Conservation (phyloP, 371 early-diverging fungal genomes). For the Umbelopsis sp. region DNA sequence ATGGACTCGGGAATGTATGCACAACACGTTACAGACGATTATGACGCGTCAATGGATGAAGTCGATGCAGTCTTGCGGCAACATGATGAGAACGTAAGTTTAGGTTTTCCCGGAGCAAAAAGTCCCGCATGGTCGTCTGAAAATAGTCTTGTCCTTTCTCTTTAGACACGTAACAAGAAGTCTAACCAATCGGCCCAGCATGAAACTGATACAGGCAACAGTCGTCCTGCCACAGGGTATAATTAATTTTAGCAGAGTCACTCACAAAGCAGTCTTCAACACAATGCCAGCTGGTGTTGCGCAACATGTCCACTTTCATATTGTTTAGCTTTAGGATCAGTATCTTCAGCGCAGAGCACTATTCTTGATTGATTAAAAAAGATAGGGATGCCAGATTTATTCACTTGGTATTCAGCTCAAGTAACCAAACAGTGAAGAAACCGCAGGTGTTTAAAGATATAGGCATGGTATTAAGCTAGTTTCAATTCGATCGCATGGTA, state of each 20-base stretch:
- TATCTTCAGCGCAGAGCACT: too few species aligned
- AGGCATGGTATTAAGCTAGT: too few species aligned
- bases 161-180: background rate
- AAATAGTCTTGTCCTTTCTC: background rate
- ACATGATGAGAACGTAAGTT: background rate
- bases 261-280: too few species aligned
- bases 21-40: background rate
- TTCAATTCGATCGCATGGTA: too few species aligned
- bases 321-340: too few species aligned
- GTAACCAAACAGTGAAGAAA: too few species aligned
- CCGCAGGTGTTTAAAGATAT: too few species aligned
- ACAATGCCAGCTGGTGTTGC: too few species aligned
- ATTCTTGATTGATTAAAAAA: too few species aligned
- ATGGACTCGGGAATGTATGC: background rate
- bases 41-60: background rate
- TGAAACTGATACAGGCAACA: background rate
- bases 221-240: slow-evolving; percentile 8
- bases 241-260: background rate
- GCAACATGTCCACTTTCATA: too few species aligned
- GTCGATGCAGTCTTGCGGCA: background rate
- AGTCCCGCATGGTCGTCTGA: background rate
- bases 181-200: background rate
- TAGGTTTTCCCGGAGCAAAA: background rate
- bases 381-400: too few species aligned
- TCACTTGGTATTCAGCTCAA: too few species aligned